phyloP scores from a whole-genome alignment of 2,329 filamentous ascomycete species.

The Rachicladosporium sp. region DNA sequence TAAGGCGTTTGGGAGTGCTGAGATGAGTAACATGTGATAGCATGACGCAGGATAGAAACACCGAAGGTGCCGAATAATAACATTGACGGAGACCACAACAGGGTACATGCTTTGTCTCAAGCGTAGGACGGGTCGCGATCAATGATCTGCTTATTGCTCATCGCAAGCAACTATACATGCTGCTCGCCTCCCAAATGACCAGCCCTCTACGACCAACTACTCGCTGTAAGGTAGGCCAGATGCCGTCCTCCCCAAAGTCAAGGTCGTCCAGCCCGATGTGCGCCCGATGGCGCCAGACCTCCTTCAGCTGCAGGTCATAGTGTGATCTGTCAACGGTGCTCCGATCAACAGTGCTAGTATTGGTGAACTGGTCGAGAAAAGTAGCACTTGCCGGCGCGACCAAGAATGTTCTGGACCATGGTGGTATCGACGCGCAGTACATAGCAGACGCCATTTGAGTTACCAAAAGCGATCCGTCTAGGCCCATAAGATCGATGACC shows the following conservation, averaged over 20 bases:
- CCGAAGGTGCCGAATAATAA: neutral
- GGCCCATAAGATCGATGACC: slow-evolving; percentile 62
- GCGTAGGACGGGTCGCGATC: neutral
- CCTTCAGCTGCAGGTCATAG: slow-evolving; percentile 45
- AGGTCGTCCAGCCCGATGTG: slow-evolving; percentile 72
- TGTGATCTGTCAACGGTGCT: neutral
- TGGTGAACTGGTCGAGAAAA: slow-evolving; percentile 48
- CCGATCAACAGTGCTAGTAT: neutral
- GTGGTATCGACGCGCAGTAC: too few relatives aligned
- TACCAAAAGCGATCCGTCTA: slow-evolving; percentile 38
- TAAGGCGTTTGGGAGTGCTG: slow-evolving; percentile 11
- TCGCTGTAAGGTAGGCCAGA: slow-evolving; percentile 57
- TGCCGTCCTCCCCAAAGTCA: slow-evolving; percentile 64
- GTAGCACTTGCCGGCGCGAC: slow-evolving; percentile 60
- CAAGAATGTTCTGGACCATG: slow-evolving; percentile 36
- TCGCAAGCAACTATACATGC: slow-evolving; percentile 19
- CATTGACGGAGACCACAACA: neutral
- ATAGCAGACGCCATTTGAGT: neutral
- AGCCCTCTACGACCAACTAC: slow-evolving; percentile 40
- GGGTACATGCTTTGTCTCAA: neutral
- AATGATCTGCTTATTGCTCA: slow-evolving; percentile 4
- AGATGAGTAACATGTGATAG: slow-evolving; percentile 15
- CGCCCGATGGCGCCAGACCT: slow-evolving; percentile 55
- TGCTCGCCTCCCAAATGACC: slow-evolving; percentile 31
- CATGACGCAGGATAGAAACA: slow-evolving; percentile 2